A percentile compares a stretch with the other conserved stretches of the same genome.
phyloP scores from a whole-genome alignment of 306 rosid genomes.

The Pterocarpus santalinus region DNA sequence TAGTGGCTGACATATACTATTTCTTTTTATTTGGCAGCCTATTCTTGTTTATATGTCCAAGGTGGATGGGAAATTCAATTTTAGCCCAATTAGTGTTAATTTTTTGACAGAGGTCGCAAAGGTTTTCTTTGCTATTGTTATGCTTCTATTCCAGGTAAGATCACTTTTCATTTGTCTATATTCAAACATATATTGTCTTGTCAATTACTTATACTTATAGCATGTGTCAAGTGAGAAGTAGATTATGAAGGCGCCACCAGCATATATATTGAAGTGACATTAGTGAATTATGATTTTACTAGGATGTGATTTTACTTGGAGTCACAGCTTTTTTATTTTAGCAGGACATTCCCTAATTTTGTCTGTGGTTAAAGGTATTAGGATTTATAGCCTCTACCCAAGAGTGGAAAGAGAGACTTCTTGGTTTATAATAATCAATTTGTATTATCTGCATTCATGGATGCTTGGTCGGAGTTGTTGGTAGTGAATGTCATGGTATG shows the following conservation, averaged over 20 bases:
- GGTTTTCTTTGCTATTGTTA: conserved; percentile 89
- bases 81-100: conserved; percentile 98
- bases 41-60: conserved; percentile 98
- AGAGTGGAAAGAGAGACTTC: not conserved
- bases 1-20: conserved; percentile 37
- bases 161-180: conserved; percentile 34
- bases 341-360: conserved; percentile 18
- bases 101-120: conserved; percentile 92
- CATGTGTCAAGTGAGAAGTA: conserved; percentile 31
- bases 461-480: conserved; percentile 21
- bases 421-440: conserved; percentile 36
- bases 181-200: conserved; percentile 31
- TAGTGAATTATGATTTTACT: conserved; percentile 14
- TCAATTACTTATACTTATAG: conserved; percentile 25
- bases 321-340: conserved; percentile 4
- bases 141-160: conserved; percentile 89
- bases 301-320: conserved; percentile 2
- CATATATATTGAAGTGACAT: conserved; percentile 12
- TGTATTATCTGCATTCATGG: conserved; percentile 12
- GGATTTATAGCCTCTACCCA: not conserved
- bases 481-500: conserved; percentile 20
- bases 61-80: conserved; percentile 98
- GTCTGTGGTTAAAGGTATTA: conserved; percentile 25
- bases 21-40: conserved; percentile 72
- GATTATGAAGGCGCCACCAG: not conserved